These are phyloP conservation scores for Begonia fuchsioides DNA, from an alignment of 306 rosid genomes.

Conservation along the genomic window DNA sequence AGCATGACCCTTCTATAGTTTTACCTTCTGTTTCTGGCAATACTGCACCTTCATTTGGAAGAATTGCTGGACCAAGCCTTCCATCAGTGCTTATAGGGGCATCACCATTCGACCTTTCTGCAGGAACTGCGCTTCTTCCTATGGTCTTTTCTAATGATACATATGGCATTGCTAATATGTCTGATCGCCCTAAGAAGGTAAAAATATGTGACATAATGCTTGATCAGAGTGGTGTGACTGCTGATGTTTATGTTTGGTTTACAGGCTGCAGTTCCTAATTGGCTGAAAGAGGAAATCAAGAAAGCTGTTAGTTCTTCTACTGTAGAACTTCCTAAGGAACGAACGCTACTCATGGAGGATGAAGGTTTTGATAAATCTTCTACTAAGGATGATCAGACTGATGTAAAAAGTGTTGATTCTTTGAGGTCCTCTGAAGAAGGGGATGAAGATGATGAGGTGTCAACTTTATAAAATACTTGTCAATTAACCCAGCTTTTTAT, in stretches of 20 bases:
- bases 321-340: conserved; percentile 59
- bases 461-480: background rate
- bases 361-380: conserved; percentile 37
- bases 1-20: conserved; percentile 62
- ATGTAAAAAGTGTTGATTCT: conserved; percentile 71
- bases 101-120: conserved; percentile 36
- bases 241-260: conserved; percentile 11
- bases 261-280: conserved; percentile 91
- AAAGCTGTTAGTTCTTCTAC: conserved; percentile 65
- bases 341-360: conserved; percentile 25
- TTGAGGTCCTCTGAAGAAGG: conserved; percentile 82
- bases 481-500: no score
- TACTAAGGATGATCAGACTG: conserved; percentile 47
- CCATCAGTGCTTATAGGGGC: conserved; percentile 46
- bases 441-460: conserved; percentile 93
- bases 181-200: conserved; percentile 97
- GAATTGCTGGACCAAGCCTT: conserved; percentile 64
- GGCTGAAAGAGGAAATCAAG: conserved; percentile 95
- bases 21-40: conserved; percentile 49
- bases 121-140: conserved; percentile 48
- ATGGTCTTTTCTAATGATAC: conserved; percentile 59
- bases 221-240: conserved; percentile 10
- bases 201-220: conserved; percentile 9
- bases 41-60: conserved; percentile 55
- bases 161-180: conserved; percentile 54